Evolutionary conservation across 768 basidiomycete species (phyloP).

Genomic region (Amanita pseudoporphyria): DNA sequence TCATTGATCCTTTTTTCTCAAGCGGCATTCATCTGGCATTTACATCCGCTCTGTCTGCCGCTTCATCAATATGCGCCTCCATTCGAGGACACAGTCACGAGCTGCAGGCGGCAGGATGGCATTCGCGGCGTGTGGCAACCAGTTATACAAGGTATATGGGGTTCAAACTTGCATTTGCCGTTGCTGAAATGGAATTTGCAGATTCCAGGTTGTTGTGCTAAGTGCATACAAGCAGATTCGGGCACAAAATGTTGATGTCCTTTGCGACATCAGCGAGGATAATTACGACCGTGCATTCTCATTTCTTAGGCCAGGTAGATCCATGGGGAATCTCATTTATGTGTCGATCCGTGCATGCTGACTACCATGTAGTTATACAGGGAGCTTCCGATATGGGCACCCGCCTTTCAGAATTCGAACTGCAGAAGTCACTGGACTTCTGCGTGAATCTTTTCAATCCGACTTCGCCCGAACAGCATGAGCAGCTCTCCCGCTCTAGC

Average conservation of each 20-base stretch:
- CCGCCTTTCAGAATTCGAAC: slow-evolving; percentile 60
- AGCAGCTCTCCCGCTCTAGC: slow-evolving; percentile 22
- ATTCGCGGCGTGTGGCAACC: slow-evolving; percentile 43
- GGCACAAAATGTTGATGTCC: slow-evolving; percentile 42
- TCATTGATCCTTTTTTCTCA: slow-evolving; percentile 61
- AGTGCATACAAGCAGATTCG: slow-evolving; percentile 69
- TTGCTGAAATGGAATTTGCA: slow-evolving; percentile 16
- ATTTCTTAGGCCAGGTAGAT: slow-evolving; percentile 49
- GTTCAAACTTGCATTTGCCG: background rate
- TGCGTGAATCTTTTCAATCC: slow-evolving; percentile 67
- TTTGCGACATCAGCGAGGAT: slow-evolving; percentile 57
- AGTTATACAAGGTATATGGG: slow-evolving; percentile 46
- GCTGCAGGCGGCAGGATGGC: slow-evolving; percentile 38
- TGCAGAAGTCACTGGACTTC: slow-evolving; percentile 70
- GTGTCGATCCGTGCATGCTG: background rate
- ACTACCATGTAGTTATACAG: slow-evolving; percentile 51
- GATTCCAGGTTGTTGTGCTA: slow-evolving; percentile 62
- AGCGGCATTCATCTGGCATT: slow-evolving; percentile 56
- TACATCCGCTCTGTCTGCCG: slow-evolving; percentile 51
- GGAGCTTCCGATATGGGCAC: slow-evolving; percentile 71
- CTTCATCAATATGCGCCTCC: slow-evolving; percentile 46
- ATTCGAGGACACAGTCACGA: slow-evolving; percentile 42
- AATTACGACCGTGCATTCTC: slow-evolving; percentile 63
- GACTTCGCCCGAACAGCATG: slow-evolving; percentile 52
- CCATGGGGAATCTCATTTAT: background rate